Evolutionary conservation across 805 yeast species (phyloP).

Genomic region (Saturnispora ahearnii): DNA sequence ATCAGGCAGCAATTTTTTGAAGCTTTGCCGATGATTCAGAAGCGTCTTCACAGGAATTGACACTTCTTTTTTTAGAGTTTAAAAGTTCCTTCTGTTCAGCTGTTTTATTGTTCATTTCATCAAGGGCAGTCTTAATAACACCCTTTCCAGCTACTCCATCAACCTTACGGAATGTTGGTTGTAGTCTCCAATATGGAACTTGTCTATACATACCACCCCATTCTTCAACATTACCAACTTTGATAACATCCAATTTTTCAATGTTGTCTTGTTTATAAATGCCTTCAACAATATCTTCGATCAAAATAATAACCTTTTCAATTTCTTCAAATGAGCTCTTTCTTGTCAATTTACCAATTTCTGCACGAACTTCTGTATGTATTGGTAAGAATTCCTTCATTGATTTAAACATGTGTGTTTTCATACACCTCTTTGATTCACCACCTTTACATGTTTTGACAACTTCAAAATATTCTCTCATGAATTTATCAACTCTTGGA

Average conservation of each 20-base stretch:
- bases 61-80: conserved; percentile 10
- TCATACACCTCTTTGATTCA: conserved; percentile 78
- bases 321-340: conserved; percentile 37
- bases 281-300: conserved; percentile 56
- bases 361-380: conserved; percentile 71
- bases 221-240: conserved; percentile 41
- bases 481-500: conserved; percentile 76
- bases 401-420: conserved; percentile 84
- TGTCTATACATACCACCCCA: conserved; percentile 81
- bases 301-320: conserved; percentile 44
- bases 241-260: conserved; percentile 46
- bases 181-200: conserved; percentile 94
- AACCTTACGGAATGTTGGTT: conserved; percentile 88
- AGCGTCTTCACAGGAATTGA: neutral
- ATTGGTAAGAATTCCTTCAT: conserved; percentile 69
- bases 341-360: conserved; percentile 47
- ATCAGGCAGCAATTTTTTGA: conserved; percentile 1
- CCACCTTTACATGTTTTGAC: conserved; percentile 51
- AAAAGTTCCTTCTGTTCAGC: conserved; percentile 12
- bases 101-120: conserved; percentile 8
- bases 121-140: conserved; percentile 18
- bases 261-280: conserved; percentile 46
- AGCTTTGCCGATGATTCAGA: neutral
- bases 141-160: conserved; percentile 59
- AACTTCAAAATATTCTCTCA: conserved; percentile 83